Evolutionary conservation across 352 stramenopile species (phyloP), one percentile per base, ranked within the genome.

Genomic region (Phytophthora tubulina): DNA sequence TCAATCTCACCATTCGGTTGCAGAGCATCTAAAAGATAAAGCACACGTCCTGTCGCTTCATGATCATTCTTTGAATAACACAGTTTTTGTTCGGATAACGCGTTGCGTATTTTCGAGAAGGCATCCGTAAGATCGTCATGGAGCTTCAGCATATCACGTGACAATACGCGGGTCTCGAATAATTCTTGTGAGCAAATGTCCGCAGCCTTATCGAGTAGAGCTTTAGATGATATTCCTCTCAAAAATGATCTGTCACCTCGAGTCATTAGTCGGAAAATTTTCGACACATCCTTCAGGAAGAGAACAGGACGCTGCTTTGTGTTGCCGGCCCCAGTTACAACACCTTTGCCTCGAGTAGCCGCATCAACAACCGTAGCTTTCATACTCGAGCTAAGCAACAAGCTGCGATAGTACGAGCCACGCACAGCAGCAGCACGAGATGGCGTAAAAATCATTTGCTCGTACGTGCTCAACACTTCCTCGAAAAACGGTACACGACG

Each of bases 141-240:
- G 21, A 82, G 46, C 11, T 60, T 72, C 6, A 82, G 42, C 67
- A 80, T 52, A 36, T 80, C 72, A 1, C 71, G 61, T 11, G 77
- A 82, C 6, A 85, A 32, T 10, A 82, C 59, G 52, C 77, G 73
- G 8, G 53, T 70, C 3, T 71, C 48, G 10, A 72, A 67, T 3
- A 80, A 21, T 32, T 85, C 71, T 4, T 56, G 45, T 1, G 38
- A 49, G n/a, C 49, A 77, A 31, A 78, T 33, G 3, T 72, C 41
- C 0, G 78, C 48, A 1, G 79, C 72, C 6, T 69, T 50, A 0
- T 31, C 31, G 0, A 85, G 58, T 15, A 75, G 10, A 1, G n/a
- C 30, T 36, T 76, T 74, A 2, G 51, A 50, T 13, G 63, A 56
- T 5, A 30, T 31, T 0, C 53, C 48, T 17, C 38, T 66, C 2